Evolutionary conservation across 768 basidiomycete genomes (phyloP), one percentile per base, ranked within the genome.

Genomic region (Rhizopogon vinicolor): DNA sequence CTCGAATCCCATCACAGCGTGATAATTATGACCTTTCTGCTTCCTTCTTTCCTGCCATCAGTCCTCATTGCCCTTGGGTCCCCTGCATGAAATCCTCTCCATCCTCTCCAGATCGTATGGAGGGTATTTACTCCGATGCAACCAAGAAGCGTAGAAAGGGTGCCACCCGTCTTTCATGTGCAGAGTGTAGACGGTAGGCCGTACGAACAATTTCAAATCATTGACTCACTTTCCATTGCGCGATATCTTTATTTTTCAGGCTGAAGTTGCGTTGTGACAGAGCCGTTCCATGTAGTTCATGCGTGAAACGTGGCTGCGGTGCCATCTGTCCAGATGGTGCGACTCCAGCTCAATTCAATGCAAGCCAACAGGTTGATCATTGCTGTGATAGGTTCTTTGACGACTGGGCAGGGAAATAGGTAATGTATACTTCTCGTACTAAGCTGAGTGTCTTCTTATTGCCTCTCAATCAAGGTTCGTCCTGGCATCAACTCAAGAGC

Each of bases 351-450:
- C 50, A 56, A 56, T 18, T 57, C 53, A 43, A 51, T 37, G 18
- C 35, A 55, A 57, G 54, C 52, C 55, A 58, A 49, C 62, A 54
- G 58, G 56, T 58, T 63, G 50, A 63, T 64, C 51, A 50, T 50
- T 31, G 44, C 56, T 44, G 22, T 33, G 13, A 29, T 75, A 89
- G 87, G 88, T 51, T 89, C 87, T 10, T 73, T 91, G 44, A 90
- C 88, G 9, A 91, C 89, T 45, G 89, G 89, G 7, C 85, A 89
- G 68, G 89, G 89, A 14, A 90, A 89, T 75, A 82, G 87, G 87
- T 87, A 61, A 46, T 73, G 63, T 31, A 58, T 52, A 35, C 28
- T 18, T 33, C 1, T 40, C 0, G 48, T 48, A 51, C 25, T 14
- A 0, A 18, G 51, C 19, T 43, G 3, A 41, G 42, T 28, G 37